phyloP scores from a whole-genome alignment of 306 rosid species.

The Cercis canadensis region DNA sequence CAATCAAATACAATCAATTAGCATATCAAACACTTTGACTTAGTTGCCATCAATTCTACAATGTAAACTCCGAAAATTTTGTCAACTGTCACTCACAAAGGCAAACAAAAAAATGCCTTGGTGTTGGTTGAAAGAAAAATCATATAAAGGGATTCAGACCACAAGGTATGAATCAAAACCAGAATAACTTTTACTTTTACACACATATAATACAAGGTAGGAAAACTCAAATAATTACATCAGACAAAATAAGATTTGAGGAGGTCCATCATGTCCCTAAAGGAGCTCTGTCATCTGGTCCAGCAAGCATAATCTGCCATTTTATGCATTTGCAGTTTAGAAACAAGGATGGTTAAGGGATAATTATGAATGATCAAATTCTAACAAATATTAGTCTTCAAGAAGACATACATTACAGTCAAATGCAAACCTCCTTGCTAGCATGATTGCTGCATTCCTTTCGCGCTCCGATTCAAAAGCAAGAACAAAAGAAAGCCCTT shows the following conservation, averaged over 20 bases:
- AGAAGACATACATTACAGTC: conserved; percentile 81
- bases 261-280: conserved; percentile 53
- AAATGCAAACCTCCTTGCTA: conserved; percentile 90
- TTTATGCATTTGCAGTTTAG: conserved; percentile 32
- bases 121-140: conserved; percentile 39
- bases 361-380: neutral
- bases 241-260: conserved; percentile 19
- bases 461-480: conserved; percentile 90
- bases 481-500: conserved; percentile 72
- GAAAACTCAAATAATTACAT: conserved; percentile 62
- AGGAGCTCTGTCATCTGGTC: conserved; percentile 81
- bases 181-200: conserved; percentile 42
- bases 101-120: conserved; percentile 55
- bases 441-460: conserved; percentile 89
- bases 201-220: conserved; percentile 46
- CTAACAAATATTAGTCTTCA: neutral
- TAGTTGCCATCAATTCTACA: conserved; percentile 32
- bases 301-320: conserved; percentile 80
- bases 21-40: conserved; percentile 29
- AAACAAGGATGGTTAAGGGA: neutral
- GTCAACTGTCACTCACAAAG: conserved; percentile 49
- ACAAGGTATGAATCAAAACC: conserved; percentile 35
- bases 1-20: conserved; percentile 35
- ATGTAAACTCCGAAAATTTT: conserved; percentile 20
- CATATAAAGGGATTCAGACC: conserved; percentile 38